Percentiles rank a stretch among this genome's conserved stretches.
Conservation (phyloP, 352 stramenopile genomes). For the Phytophthora aleatoria region DNA sequence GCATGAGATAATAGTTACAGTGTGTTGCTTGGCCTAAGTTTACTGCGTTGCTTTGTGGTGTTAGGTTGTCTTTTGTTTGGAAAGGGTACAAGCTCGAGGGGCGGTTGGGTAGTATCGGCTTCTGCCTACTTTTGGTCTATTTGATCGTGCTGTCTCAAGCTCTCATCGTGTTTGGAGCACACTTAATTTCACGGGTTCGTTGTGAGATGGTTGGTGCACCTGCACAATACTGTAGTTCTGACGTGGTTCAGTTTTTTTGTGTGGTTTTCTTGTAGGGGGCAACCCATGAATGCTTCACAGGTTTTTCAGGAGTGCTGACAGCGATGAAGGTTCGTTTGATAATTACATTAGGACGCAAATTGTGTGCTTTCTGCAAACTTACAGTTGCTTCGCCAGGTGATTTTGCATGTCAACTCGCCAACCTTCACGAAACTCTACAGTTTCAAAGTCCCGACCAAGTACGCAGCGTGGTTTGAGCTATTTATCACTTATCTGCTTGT, state of each 20-base stretch:
- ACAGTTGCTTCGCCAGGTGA: conserved; percentile 43
- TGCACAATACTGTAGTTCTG: not conserved
- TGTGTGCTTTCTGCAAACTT: not conserved
- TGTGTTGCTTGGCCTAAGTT: conserved; percentile 19
- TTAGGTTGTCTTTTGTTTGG: conserved; percentile 81
- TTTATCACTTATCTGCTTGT: conserved; percentile 84
- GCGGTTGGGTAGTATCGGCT: conserved; percentile 53
- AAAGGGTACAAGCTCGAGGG: conserved; percentile 84
- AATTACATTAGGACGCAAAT: not conserved
- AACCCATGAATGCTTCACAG: conserved; percentile 68
- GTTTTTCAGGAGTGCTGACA: conserved; percentile 81
- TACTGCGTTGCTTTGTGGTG: conserved; percentile 11
- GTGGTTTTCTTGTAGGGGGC: conserved; percentile 27
- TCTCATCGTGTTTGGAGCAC: conserved; percentile 53
- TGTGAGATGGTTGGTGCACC: too few species aligned
- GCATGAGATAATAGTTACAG: not conserved
- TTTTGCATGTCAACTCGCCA: conserved; percentile 82
- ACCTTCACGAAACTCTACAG: conserved; percentile 64
- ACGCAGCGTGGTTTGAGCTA: conserved; percentile 89
- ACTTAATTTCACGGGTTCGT: conserved; percentile 38
- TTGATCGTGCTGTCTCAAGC: conserved; percentile 69
- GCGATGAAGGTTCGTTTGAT: conserved; percentile 65
- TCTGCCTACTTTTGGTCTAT: conserved; percentile 50
- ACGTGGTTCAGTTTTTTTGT: not conserved
- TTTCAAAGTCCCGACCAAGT: conserved; percentile 85